Evolutionary conservation across 2,329 filamentous ascomycete genomes (phyloP).

Genomic region (Cordyceps sp.): DNA sequence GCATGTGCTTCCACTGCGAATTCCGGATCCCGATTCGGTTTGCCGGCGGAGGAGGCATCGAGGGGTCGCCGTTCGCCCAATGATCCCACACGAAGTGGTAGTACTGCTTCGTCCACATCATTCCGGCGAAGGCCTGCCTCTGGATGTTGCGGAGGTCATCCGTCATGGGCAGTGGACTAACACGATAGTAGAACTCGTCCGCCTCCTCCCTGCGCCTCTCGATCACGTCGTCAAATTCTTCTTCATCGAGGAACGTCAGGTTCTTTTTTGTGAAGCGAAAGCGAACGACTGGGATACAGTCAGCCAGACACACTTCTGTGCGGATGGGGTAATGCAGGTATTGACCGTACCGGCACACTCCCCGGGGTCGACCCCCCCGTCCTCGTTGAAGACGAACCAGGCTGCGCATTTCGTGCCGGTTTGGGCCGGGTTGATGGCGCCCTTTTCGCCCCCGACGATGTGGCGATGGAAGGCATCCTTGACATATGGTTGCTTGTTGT

Average conservation of each 20-base stretch:
- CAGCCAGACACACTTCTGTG: too few relatives aligned
- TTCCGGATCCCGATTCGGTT: slow-evolving; percentile 71
- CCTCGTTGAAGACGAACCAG: slow-evolving; percentile 86
- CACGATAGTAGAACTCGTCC: slow-evolving; percentile 87
- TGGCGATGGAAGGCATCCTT: slow-evolving; percentile 90
- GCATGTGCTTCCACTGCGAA: slow-evolving; percentile 81
- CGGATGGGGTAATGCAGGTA: too few relatives aligned
- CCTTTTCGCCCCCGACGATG: slow-evolving; percentile 69
- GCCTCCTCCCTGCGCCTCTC: slow-evolving; percentile 78
- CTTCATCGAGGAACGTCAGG: slow-evolving; percentile 74
- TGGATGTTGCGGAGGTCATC: slow-evolving; percentile 93
- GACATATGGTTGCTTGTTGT: slow-evolving; percentile 72
- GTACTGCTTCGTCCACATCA: slow-evolving; percentile 98
- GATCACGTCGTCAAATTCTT: slow-evolving; percentile 79
- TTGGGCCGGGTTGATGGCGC: slow-evolving; percentile 62
- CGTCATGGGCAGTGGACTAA: slow-evolving; percentile 84
- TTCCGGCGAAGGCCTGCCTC: slow-evolving; percentile 82
- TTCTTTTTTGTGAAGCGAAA: slow-evolving; percentile 70
- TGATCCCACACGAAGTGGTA: slow-evolving; percentile 97
- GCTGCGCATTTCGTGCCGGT: slow-evolving; percentile 79
- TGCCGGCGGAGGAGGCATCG: slow-evolving; percentile 70
- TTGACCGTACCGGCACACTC: slow-evolving; percentile 80
- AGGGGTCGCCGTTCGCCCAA: slow-evolving; percentile 89
- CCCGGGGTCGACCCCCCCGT: slow-evolving; percentile 70
- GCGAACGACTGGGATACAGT: slow-evolving; percentile 50